Conservation (phyloP, 2,329 filamentous ascomycete genomes). For the Penicillium capsulatum region DNA sequence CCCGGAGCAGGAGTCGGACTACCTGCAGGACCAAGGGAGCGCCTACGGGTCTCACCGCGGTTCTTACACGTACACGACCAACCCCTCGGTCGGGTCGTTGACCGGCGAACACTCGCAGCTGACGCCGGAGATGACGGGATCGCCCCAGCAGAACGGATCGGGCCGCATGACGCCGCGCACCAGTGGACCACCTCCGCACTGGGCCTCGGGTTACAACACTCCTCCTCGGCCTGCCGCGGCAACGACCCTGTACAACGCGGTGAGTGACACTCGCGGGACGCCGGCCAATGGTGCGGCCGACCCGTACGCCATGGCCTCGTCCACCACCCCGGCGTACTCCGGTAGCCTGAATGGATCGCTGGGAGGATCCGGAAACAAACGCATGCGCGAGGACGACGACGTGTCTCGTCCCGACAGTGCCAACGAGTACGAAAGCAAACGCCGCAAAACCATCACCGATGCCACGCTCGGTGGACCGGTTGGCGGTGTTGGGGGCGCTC, state of each 20-base stretch:
- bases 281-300: slow-evolving; percentile 64
- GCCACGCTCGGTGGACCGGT: slow-evolving; percentile 47
- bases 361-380: slow-evolving; percentile 50
- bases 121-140: slow-evolving; percentile 76
- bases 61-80: slow-evolving; percentile 71
- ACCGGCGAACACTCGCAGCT: slow-evolving; percentile 71
- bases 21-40: slow-evolving; percentile 74
- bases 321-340: slow-evolving; percentile 53
- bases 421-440: slow-evolving; percentile 64
- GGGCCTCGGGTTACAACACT: slow-evolving; percentile 70
- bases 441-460: slow-evolving; percentile 72
- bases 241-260: slow-evolving; percentile 83
- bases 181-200: slow-evolving; percentile 68
- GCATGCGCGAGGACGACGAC: slow-evolving; percentile 61
- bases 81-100: slow-evolving; percentile 61
- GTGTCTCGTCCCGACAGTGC: slow-evolving; percentile 60
- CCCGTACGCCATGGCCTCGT: slow-evolving; percentile 64
- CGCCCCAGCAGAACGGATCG: slow-evolving; percentile 75
- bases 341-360: slow-evolving; percentile 64
- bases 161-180: slow-evolving; percentile 84
- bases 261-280: slow-evolving; percentile 69
- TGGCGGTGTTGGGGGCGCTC: slow-evolving; percentile 38
- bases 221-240: slow-evolving; percentile 67
- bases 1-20: slow-evolving; percentile 70
- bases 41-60: slow-evolving; percentile 67